A percentile compares a stretch with the other conserved stretches of the same genome.
These are phyloP conservation scores for Gnomoniopsis smithogilvyi DNA, from an alignment of 2,329 filamentous ascomycete species.

Conservation along the genomic window DNA sequence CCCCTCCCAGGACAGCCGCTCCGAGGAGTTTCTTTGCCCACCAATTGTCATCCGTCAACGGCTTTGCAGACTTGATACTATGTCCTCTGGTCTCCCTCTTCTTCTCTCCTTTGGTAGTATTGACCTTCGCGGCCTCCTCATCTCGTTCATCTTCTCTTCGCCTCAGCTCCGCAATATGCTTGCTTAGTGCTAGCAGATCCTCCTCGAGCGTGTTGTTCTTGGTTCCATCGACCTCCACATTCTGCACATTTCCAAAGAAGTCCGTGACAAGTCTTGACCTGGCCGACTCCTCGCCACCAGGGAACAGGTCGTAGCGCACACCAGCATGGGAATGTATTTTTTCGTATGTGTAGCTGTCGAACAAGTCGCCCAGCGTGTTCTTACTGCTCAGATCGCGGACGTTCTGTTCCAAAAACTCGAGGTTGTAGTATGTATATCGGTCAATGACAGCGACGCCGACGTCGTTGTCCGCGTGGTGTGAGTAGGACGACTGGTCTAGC, in stretches of 20 bases:
- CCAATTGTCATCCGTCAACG: slow-evolving; percentile 64
- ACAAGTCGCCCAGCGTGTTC: slow-evolving; percentile 87
- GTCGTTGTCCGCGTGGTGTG: slow-evolving; percentile 96
- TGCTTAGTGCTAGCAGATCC: slow-evolving; percentile 74
- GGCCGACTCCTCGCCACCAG: slow-evolving; percentile 73
- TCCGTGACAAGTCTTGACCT: slow-evolving; percentile 84
- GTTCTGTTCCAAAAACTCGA: slow-evolving; percentile 91
- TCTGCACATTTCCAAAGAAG: slow-evolving; percentile 98
- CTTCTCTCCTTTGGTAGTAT: slow-evolving; percentile 19
- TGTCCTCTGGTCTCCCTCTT: slow-evolving; percentile 22
- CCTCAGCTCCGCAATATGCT: slow-evolving; percentile 56
- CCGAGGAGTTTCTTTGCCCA: slow-evolving; percentile 63
- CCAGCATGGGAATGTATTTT: slow-evolving; percentile 95
- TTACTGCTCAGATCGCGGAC: slow-evolving; percentile 84
- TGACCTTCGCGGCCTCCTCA: slow-evolving; percentile 22
- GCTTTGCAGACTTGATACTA: slow-evolving; percentile 51
- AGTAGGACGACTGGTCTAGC: slow-evolving; percentile 94
- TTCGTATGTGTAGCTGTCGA: slow-evolving; percentile 90
- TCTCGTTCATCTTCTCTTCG: slow-evolving; percentile 42
- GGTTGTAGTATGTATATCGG: slow-evolving; percentile 96
- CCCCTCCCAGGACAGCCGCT: slow-evolving; percentile 60
- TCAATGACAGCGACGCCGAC: slow-evolving; percentile 98
- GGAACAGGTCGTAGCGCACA: slow-evolving; percentile 92
- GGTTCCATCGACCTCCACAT: slow-evolving; percentile 80
- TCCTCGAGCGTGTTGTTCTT: slow-evolving; percentile 61